Conservation (phyloP, 164 flowering plant species). For the Tinospora cordifolia region DNA sequence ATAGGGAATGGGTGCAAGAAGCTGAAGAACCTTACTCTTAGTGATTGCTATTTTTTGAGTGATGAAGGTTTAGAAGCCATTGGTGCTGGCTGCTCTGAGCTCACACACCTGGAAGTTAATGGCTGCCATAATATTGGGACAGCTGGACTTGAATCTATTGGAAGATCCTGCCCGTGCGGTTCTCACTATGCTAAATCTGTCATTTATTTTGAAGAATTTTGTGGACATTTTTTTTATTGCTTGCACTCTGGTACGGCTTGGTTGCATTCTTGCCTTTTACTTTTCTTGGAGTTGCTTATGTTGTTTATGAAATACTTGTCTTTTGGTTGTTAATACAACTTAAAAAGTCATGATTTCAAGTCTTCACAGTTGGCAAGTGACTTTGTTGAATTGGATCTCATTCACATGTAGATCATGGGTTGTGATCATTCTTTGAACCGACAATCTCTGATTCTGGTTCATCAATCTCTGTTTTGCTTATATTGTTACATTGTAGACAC, state of each 20-base stretch:
- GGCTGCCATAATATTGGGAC: conserved; percentile 90
- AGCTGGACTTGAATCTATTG: conserved; percentile 65
- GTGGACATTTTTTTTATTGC: not conserved
- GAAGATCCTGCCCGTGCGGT: conserved; percentile 69
- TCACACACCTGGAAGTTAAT: conserved; percentile 82
- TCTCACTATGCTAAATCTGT: not conserved
- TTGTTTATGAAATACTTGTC: no score
- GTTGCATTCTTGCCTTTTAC: not conserved
- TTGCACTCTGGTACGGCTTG: not conserved
- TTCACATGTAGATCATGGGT: no score
- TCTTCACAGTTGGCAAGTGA: no score
- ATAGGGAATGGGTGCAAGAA: conserved; percentile 78
- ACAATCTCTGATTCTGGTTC: no score
- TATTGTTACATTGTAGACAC: no score
- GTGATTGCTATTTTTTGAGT: conserved; percentile 73
- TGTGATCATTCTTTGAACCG: no score
- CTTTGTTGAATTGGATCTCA: no score
- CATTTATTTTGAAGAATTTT: not conserved
- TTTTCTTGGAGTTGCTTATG: not conserved
- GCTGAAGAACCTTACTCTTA: conserved; percentile 64
- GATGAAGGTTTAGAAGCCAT: conserved; percentile 75
- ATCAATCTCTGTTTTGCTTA: no score
- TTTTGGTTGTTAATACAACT: no score
- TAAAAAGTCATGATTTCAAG: no score
- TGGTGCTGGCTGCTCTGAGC: conserved; percentile 70